Evolutionary conservation across 169 alveolate genomes (phyloP).

Genomic region (Plasmodium reichenowi): DNA sequence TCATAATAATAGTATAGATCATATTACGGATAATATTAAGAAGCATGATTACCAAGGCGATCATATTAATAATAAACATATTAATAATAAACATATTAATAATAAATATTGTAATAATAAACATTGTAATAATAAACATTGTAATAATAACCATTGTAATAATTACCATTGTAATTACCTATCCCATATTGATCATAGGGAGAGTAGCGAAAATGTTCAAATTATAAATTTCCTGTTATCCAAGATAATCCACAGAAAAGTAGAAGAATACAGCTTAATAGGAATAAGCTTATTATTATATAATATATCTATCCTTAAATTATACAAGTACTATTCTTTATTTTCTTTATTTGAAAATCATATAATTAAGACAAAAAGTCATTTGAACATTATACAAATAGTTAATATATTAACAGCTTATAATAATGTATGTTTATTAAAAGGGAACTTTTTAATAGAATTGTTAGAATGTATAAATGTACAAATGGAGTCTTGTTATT

Average conservation of each 20-base stretch:
- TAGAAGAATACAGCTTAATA: slow-evolving; percentile 20
- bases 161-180: too few relatives aligned
- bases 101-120: too few relatives aligned
- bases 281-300: slow-evolving; percentile 35
- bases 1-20: too few relatives aligned
- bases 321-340: slow-evolving; percentile 8
- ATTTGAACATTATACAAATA: slow-evolving; percentile 21
- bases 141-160: too few relatives aligned
- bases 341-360: slow-evolving; percentile 14
- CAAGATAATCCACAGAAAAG: slow-evolving; percentile 15
- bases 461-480: neutral
- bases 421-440: neutral
- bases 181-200: neutral
- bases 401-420: slow-evolving; percentile 44
- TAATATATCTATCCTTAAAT: slow-evolving; percentile 13
- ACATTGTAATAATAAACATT: too few relatives aligned
- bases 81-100: too few relatives aligned
- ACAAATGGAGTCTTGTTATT: neutral
- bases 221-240: slow-evolving; percentile 7
- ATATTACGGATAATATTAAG: neutral
- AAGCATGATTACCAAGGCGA: neutral
- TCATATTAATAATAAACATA: too few relatives aligned
- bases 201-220: neutral
- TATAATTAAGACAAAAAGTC: slow-evolving; percentile 19
- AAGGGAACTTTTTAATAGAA: neutral